Base-by-base conservation (phyloP, 306 rosid species). In the Gastrolobium villosum region DNA sequence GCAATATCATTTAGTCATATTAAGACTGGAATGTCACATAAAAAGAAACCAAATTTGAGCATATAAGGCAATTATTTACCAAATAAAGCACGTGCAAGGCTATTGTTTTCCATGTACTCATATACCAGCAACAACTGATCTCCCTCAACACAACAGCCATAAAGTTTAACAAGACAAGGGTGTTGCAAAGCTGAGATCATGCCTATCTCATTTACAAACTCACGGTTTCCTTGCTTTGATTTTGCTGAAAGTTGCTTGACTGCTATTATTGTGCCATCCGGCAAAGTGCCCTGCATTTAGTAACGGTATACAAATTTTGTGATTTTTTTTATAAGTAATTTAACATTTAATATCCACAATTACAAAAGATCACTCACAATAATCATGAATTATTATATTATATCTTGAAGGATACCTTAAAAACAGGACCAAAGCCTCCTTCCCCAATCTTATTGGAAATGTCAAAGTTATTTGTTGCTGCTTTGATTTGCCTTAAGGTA, bases 221-320 rank as follows among this genome's bases (percentile, higher is more conserved):
- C 97, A 4, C 89, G 93, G 46, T 89, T 92, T 68, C 92, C 94
- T 85, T 92, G 96, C 52, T 77, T 84, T 54, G 97, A 92, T 74
- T 85, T 92, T 13, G 97, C 75, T 1, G 96, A 92, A 11, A 92
- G 92, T 37, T 86, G 88, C 72, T 92, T 90, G 2, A 89, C 92
- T 5, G 96, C 96, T 83, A 92, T 83, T 26, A 65, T 15, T 41
- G 88, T 65, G 46, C 93, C 94, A 84, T 90, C 80, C 2, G 78
- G 76, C 7, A 92, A 49, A 39, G 65, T 53, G 30, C 84, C 84
- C 84, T 81, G 45, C 64, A 74, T 74, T 41, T 71, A 15, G 28
- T 3, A 79, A 40, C 72, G 62, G 0, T 8, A 11, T 3, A 7
- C 3, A 57, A 4, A 7, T 10, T 15, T 5, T 46, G 6, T 8